phyloP scores from a whole-genome alignment of 176 grass and related monocot genomes.

The Oryza coarctata region DNA sequence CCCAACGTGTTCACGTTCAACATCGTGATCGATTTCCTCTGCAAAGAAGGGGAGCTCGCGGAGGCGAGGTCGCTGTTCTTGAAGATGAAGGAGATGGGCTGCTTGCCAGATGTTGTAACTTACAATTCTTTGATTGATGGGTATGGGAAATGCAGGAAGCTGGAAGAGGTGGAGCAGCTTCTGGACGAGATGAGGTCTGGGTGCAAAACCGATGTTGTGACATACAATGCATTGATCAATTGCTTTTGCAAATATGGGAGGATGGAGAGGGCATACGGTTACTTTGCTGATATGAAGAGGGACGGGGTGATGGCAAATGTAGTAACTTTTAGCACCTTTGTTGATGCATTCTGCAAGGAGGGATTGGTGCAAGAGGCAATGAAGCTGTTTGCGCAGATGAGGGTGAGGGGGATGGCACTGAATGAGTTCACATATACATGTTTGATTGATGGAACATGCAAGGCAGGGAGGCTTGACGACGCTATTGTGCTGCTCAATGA shows the following conservation, averaged over 20 bases:
- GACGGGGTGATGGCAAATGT: conserved; percentile 59
- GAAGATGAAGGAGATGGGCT: conserved; percentile 74
- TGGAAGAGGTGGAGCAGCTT: conserved; percentile 63
- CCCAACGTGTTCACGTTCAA: conserved; percentile 89
- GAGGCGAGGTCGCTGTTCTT: conserved; percentile 47
- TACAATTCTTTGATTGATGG: conserved; percentile 95
- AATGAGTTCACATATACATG: conserved; percentile 95
- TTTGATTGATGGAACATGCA: conserved; percentile 80
- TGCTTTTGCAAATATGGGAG: conserved; percentile 81
- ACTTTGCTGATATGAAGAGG: conserved; percentile 79
- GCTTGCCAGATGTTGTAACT: conserved; percentile 70
- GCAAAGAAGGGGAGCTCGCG: conserved; percentile 73
- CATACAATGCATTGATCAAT: conserved; percentile 84
- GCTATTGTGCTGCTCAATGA: conserved; percentile 69
- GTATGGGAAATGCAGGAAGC: conserved; percentile 68
- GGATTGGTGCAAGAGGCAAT: conserved; percentile 78
- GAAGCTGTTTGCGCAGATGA: conserved; percentile 90
- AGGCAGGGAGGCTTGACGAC: conserved; percentile 68
- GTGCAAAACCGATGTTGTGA: conserved; percentile 71
- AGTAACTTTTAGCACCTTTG: conserved; percentile 81
- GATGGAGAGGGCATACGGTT: conserved; percentile 64
- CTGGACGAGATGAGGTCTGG: conserved; percentile 63
- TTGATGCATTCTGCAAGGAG: conserved; percentile 92
- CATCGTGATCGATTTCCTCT: conserved; percentile 88
- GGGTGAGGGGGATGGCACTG: conserved; percentile 64